Evolutionary conservation across 495 filamentous ascomycete genomes (phyloP).

Genomic region (Clavariopsis aquatica): DNA sequence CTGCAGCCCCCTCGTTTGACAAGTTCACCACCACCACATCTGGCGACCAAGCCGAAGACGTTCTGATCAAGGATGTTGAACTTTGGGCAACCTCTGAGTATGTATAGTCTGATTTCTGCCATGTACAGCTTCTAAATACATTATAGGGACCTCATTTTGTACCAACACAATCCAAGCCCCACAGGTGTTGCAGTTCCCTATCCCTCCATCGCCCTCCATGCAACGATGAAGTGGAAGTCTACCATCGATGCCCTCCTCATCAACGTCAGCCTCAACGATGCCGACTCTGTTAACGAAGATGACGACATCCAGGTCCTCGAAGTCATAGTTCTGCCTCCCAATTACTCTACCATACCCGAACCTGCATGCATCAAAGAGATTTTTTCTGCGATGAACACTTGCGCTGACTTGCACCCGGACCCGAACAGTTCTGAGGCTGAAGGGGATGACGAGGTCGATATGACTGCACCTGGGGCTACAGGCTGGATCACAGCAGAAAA

Average conservation of each 20-base stretch:
- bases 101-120: constrained; percentile 35
- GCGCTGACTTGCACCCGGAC: constrained; percentile 89
- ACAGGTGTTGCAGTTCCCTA: constrained; percentile 81
- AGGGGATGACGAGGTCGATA: constrained; percentile 55
- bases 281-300: constrained; percentile 49
- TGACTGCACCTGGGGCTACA: constrained; percentile 74
- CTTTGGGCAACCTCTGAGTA: constrained; percentile 81
- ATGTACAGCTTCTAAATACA: constrained; percentile 7
- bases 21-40: constrained; percentile 21
- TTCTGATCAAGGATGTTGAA: constrained; percentile 58
- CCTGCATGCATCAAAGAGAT: constrained; percentile 54
- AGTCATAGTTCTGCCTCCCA: constrained; percentile 68
- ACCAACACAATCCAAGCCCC: constrained; percentile 46
- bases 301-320: constrained; percentile 71
- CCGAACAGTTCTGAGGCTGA: constrained; percentile 50
- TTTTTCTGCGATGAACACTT: constrained; percentile 78
- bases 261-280: constrained; percentile 66
- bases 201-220: constrained; percentile 84
- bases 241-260: constrained; percentile 69
- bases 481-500: constrained; percentile 99
- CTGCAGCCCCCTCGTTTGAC: constrained; percentile 27
- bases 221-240: constrained; percentile 65
- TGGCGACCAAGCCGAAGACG: constrained; percentile 41
- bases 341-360: constrained; percentile 36
- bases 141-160: constrained; percentile 69